Conservation (phyloP, 2,329 filamentous ascomycete genomes). For the Cercospora janseana region DNA sequence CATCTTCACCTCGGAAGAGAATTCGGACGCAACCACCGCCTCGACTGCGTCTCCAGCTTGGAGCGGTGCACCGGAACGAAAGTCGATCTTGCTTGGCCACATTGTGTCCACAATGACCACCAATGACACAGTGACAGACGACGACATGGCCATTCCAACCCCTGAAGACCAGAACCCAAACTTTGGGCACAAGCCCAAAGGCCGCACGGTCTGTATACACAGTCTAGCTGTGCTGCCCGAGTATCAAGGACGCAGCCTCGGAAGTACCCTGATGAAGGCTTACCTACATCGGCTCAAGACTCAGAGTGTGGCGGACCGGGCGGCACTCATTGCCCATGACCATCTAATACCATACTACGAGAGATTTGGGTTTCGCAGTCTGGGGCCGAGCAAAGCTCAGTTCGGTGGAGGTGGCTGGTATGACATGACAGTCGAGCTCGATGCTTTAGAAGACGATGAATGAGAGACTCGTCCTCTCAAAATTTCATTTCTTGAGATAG, state of each 20-base stretch:
- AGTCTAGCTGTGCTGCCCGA: conserved; percentile 76
- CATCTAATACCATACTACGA: conserved; percentile 73
- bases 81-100: conserved; percentile 70
- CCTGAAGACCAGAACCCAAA: conserved; percentile 42
- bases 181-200: conserved; percentile 70
- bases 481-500: no score
- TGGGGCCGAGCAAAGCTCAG: conserved; percentile 65
- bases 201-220: conserved; percentile 75
- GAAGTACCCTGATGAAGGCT: conserved; percentile 68
- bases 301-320: conserved; percentile 66
- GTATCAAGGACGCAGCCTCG: conserved; percentile 71
- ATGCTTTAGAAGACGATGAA: conserved; percentile 7
- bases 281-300: conserved; percentile 75
- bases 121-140: conserved; percentile 65
- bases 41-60: conserved; percentile 58
- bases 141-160: conserved; percentile 69
- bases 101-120: conserved; percentile 71
- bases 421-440: conserved; percentile 64
- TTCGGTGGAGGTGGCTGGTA: conserved; percentile 80
- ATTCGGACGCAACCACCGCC: conserved; percentile 55
- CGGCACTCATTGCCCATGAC: conserved; percentile 75
- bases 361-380: conserved; percentile 68
- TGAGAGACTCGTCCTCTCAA: no score
- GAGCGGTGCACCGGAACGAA: conserved; percentile 56
- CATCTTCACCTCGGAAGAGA: conserved; percentile 67